Percentiles rank a stretch among this genome's conserved stretches.
Evolutionary conservation across 495 filamentous ascomycete genomes (phyloP).

Genomic region (Jackrogersella minutella): DNA sequence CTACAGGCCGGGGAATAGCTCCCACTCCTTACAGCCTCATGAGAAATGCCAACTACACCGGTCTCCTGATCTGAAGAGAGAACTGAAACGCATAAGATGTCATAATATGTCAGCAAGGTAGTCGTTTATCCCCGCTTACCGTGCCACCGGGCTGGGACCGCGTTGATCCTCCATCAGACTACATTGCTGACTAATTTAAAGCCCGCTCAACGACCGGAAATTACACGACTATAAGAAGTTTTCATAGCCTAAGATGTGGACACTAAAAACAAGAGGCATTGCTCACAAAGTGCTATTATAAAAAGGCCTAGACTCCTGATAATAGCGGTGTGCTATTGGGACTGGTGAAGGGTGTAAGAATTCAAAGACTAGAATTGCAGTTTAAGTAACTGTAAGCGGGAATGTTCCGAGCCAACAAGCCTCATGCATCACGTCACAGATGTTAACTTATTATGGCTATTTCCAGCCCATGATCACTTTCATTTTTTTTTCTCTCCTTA

Average conservation of each 20-base stretch:
- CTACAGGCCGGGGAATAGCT: constrained; percentile 13
- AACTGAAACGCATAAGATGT: not conserved
- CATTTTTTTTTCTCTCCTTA: not conserved
- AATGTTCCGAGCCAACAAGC: not conserved
- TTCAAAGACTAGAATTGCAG: not conserved
- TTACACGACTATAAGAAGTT: not conserved
- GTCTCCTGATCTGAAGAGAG: not conserved
- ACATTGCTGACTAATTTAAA: not conserved
- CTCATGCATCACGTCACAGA: not conserved
- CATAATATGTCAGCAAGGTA: constrained; percentile 4
- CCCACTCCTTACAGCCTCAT: constrained; percentile 6
- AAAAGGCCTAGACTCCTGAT: too few relatives aligned
- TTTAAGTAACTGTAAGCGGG: constrained; percentile 7
- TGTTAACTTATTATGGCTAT: not conserved
- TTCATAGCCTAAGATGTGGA: not conserved
- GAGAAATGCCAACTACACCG: not conserved
- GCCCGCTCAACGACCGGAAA: not conserved
- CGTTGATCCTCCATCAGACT: not conserved
- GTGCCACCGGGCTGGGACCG: not conserved
- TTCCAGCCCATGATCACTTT: not conserved
- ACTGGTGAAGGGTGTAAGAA: constrained; percentile 2
- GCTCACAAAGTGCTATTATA: too few relatives aligned
- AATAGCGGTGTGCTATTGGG: not conserved
- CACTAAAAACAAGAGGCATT: not conserved
- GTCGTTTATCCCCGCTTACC: constrained; percentile 5